phyloP scores from a whole-genome alignment of 495 filamentous ascomycete genomes.

The Penicillium cinerascens region DNA sequence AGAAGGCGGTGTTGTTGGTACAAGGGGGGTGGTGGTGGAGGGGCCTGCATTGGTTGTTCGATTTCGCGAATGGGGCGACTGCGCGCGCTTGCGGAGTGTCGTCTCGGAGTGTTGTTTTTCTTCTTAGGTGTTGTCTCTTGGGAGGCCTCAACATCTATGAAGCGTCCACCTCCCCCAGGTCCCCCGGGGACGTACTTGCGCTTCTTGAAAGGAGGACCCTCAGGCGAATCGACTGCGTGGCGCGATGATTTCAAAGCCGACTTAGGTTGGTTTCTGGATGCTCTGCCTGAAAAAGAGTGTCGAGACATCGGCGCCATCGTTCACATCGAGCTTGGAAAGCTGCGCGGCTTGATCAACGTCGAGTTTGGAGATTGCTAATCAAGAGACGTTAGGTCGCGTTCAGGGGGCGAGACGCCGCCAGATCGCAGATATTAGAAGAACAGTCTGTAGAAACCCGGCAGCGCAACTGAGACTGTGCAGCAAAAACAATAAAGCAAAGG shows the following conservation, averaged over 20 bases:
- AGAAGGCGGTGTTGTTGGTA: slow-evolving; percentile 43
- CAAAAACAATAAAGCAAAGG: slow-evolving; percentile 1
- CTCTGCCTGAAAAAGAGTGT: slow-evolving; percentile 28
- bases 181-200: slow-evolving; percentile 72
- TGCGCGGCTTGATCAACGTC: slow-evolving; percentile 12
- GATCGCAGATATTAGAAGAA: neutral
- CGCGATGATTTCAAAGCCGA: slow-evolving; percentile 32
- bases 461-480: neutral
- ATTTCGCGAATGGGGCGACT: slow-evolving; percentile 26
- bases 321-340: slow-evolving; percentile 8
- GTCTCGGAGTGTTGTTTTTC: slow-evolving; percentile 14
- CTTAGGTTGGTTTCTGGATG: slow-evolving; percentile 34
- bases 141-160: slow-evolving; percentile 58
- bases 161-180: slow-evolving; percentile 75
- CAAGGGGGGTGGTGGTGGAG: slow-evolving; percentile 34
- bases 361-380: slow-evolving; percentile 19
- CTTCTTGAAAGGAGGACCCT: slow-evolving; percentile 50
- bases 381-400: slow-evolving; percentile 19
- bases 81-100: slow-evolving; percentile 28
- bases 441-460: neutral
- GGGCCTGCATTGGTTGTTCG: slow-evolving; percentile 25
- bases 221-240: slow-evolving; percentile 34
- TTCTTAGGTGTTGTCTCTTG: slow-evolving; percentile 29
- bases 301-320: slow-evolving; percentile 23
- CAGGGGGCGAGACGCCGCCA: slow-evolving; percentile 3